Base-by-base conservation (phyloP, 1,139 yeast species). In the Suhomyces panamericanus region DNA sequence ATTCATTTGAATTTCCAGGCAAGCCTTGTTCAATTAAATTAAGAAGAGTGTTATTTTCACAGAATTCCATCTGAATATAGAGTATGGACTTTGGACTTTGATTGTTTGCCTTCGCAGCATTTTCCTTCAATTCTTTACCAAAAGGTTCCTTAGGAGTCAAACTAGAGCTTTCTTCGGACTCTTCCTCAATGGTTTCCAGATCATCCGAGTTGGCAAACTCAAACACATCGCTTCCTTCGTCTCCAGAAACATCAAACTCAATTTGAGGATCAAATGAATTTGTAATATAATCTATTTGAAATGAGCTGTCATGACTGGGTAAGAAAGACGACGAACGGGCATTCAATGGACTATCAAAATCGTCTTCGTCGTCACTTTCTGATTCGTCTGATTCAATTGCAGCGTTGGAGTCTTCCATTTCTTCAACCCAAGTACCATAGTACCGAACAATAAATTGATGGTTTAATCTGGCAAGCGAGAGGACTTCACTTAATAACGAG, bases 371-470 rank as follows among this genome's bases (percentile, higher is more conserved):
- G 5, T 54, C 59, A 22, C 50, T 47, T 20, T 53, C 59, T 22
- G 48, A 47, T n/a, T 51, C 58, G 8, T 57, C 64, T 1, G 58
- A 52, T 4, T 51, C 58, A 7, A 57, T 47, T 7, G 55, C 61
- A 11, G 49, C 46, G 3, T 48, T 46, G 1, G 48, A 48, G 4
- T 63, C 63, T 45, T 62, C 62, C 35, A 83, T 80, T 43, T 85
- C 88, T 59, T 93, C 99, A 3, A 93, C 80, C 99, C 99, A 95
- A 0, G 98, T 96, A 2, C 97, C 96, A 66, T 88, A 93, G 62
- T 95, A 95, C 44, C 99, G 70, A 1, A 95, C 99, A 38, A 95
- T 96, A 62, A 89, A 90, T 60, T 90, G 97, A 62, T 95, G 98
- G 56, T 91, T 93, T 42, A 95, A 72, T 50, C 99, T 75, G 0